These are phyloP conservation scores for Mycena epipterygia DNA, from an alignment of 768 basidiomycete species.

Conservation along the genomic window DNA sequence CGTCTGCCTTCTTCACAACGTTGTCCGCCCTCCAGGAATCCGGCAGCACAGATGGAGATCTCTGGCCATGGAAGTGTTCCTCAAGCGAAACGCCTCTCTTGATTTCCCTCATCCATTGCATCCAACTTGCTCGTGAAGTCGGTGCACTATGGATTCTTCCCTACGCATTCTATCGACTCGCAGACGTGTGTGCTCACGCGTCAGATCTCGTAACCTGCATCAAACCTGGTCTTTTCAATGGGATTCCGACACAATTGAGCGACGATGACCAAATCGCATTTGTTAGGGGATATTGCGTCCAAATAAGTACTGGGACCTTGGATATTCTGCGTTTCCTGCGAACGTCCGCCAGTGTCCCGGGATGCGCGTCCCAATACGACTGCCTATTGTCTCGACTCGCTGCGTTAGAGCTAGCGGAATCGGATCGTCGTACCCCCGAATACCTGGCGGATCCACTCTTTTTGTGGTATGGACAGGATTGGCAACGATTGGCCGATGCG, in stretches of 20 bases:
- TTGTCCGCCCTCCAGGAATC: background rate
- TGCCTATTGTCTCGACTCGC: background rate
- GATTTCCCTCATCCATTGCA: background rate
- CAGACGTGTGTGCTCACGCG: background rate
- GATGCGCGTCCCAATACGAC: background rate
- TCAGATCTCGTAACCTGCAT: background rate
- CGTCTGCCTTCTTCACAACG: background rate
- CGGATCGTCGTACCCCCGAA: background rate
- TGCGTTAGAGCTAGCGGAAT: background rate
- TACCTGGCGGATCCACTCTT: background rate
- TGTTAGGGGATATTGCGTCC: background rate
- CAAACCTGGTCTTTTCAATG: background rate
- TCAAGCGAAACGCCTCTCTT: too few relatives aligned
- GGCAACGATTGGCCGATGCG: background rate
- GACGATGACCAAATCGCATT: background rate
- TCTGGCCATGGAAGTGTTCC: too few relatives aligned
- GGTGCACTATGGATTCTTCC: conserved; percentile 15
- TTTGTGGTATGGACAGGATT: background rate
- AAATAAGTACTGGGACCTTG: background rate
- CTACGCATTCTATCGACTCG: conserved; percentile 4
- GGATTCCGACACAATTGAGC: background rate
- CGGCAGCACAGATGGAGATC: too few relatives aligned
- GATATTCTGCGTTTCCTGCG: background rate
- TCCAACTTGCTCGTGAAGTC: background rate
- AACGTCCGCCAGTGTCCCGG: background rate